These are phyloP conservation scores for Coemansia sp. DNA, from an alignment of 192 early-diverging fungal species.

Conservation along the genomic window DNA sequence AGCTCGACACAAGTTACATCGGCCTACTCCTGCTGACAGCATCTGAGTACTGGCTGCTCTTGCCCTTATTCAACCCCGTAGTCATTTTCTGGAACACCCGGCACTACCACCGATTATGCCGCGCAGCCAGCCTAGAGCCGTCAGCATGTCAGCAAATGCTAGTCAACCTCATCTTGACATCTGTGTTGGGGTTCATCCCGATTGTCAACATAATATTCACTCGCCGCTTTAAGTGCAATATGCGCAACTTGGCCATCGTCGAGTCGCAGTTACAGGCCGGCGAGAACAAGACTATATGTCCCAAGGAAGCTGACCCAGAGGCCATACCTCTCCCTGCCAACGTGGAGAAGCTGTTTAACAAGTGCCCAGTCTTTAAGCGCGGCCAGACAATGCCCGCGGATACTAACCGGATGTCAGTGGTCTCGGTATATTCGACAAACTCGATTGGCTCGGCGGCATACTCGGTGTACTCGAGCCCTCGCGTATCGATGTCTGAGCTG, in stretches of 20 bases:
- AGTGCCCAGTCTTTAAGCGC: conserved; percentile 27
- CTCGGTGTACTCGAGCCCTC: conserved; percentile 32
- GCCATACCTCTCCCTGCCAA: conserved; percentile 19
- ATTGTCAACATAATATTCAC: conserved; percentile 40
- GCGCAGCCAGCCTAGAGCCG: conserved; percentile 7
- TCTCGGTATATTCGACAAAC: not conserved
- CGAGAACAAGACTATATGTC: conserved; percentile 17
- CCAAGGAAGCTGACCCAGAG: not conserved
- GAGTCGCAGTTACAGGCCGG: conserved; percentile 29
- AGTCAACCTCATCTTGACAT: conserved; percentile 28
- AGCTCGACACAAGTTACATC: conserved; percentile 25
- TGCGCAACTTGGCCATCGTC: conserved; percentile 37
- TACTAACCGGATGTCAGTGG: not conserved
- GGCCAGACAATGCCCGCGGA: not conserved
- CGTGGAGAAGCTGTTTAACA: conserved; percentile 24
- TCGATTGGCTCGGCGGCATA: conserved; percentile 2
- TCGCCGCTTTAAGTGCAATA: conserved; percentile 45
- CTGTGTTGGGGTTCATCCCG: conserved; percentile 31
- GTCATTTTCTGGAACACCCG: conserved; percentile 33
- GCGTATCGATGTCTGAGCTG: conserved; percentile 21
- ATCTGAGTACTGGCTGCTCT: conserved; percentile 39
- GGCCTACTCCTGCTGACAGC: conserved; percentile 31
- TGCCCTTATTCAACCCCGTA: conserved; percentile 42
- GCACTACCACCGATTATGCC: conserved; percentile 18
- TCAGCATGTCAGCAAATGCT: conserved; percentile 14